Evolutionary conservation across 2,329 filamentous ascomycete genomes (phyloP).

Genomic region (Grosmannia clavigera): DNA sequence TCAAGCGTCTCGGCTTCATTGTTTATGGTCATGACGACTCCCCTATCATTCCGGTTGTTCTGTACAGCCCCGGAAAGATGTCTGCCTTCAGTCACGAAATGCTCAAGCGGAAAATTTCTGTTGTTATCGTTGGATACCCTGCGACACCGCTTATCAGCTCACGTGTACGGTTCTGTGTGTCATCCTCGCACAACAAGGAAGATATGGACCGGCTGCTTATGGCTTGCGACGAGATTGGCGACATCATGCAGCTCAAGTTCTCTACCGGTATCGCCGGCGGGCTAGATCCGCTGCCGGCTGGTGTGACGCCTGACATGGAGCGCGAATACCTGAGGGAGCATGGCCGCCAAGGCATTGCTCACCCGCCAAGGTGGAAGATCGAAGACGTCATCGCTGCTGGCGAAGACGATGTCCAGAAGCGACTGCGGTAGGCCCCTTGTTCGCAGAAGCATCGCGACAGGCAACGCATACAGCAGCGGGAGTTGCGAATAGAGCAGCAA

Average conservation of each 20-base stretch:
- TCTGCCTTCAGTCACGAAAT: slow-evolving; percentile 97
- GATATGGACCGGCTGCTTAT: slow-evolving; percentile 81
- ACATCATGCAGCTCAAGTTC: slow-evolving; percentile 89
- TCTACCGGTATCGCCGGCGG: slow-evolving; percentile 92
- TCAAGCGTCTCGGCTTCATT: slow-evolving; percentile 94
- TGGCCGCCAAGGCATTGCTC: slow-evolving; percentile 59
- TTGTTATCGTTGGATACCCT: slow-evolving; percentile 94
- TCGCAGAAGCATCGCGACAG: slow-evolving; percentile 5
- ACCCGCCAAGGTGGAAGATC: slow-evolving; percentile 70
- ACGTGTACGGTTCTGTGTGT: slow-evolving; percentile 89
- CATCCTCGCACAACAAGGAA: slow-evolving; percentile 94
- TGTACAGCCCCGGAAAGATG: slow-evolving; percentile 99
- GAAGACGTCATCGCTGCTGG: slow-evolving; percentile 61
- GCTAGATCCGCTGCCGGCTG: slow-evolving; percentile 61
- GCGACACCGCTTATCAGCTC: slow-evolving; percentile 92
- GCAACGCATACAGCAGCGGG: slow-evolving; percentile 4
- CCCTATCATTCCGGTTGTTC: slow-evolving; percentile 84
- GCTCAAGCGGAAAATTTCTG: slow-evolving; percentile 93
- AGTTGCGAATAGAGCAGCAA: slow-evolving; percentile 2
- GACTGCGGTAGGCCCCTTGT: slow-evolving; percentile 16
- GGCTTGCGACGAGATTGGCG: slow-evolving; percentile 86
- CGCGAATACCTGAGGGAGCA: slow-evolving; percentile 50
- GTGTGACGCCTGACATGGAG: slow-evolving; percentile 59
- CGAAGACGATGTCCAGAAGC: slow-evolving; percentile 18
- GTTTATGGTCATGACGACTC: slow-evolving; percentile 97